Evolutionary conservation across 805 yeast species (phyloP), one percentile per base, ranked within the genome.

Genomic region (Phaffomyces antillensis): DNA sequence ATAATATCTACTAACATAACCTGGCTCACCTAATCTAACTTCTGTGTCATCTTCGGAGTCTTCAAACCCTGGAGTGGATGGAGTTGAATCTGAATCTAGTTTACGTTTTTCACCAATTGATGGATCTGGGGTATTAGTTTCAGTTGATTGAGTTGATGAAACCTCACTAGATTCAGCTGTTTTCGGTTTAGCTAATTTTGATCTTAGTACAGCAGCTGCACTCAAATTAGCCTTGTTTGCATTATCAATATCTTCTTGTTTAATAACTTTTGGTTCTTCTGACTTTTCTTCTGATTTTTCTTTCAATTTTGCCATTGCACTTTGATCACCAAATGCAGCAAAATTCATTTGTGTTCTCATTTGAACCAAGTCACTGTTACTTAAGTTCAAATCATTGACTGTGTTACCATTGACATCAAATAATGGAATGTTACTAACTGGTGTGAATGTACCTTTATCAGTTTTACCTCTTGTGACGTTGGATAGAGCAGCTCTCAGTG

Each of bases 1-100:
- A 59, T 93, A 93, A 63, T 93, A 93, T 41, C 99, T 71, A 44
- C 75, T 78, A 42, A 76, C 77, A 64, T 86, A 93, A 0, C 99
- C 99, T 0, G 93, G 83, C 61, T 88, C 95, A 80, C 86, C 83
- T 50, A 87, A 65, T 52, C 80, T 76, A 31, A 90, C 82, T 23
- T 34, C 38, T 17, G 36, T 44, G 8, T 65, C 65, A 7, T 37
- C 41, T 16, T 37, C 36, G 24, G 10, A 24, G 17, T 34, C 20
- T n/a, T 57, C 53, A 4, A 65, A 40, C 1, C 4, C 13, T 31
- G 33, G 33, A 18, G 15, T 34, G 10, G 24, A 20, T 23, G 8
- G 16, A 12, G 9, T 20, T 2, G 13, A 17, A 41, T 54, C 16
- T 16, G 32, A 41, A 3, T 50, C 48, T 35, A 44, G n/a, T 26